Percentiles rank a stretch among this genome's conserved stretches.
phyloP scores from a whole-genome alignment of 2,329 filamentous ascomycete genomes.

The Pezizomycotina sp. region DNA sequence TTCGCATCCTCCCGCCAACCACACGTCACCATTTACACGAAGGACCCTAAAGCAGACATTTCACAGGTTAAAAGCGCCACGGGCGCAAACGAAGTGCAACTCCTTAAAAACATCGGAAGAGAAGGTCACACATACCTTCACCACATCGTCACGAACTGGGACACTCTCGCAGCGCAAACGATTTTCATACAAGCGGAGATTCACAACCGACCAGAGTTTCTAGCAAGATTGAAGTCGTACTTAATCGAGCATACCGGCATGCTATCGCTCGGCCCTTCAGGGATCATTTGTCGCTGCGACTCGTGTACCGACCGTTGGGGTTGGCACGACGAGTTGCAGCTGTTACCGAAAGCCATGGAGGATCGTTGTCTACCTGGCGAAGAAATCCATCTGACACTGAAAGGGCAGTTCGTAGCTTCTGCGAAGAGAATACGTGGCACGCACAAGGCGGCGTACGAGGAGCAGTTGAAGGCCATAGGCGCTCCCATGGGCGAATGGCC shows the following conservation, averaged over 20 bases:
- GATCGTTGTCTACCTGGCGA: conserved; percentile 26
- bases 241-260: conserved; percentile 32
- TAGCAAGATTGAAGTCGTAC: conserved; percentile 30
- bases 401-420: conserved; percentile 35
- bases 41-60: conserved; percentile 16
- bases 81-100: conserved; percentile 20
- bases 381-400: conserved; percentile 31
- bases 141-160: conserved; percentile 33
- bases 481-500: conserved; percentile 12
- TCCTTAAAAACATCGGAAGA: conserved; percentile 31
- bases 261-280: conserved; percentile 31
- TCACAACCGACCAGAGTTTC: conserved; percentile 30
- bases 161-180: conserved; percentile 33
- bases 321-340: conserved; percentile 30
- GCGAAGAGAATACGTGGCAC: conserved; percentile 31
- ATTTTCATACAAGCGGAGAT: conserved; percentile 35
- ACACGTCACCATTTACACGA: conserved; percentile 22
- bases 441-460: conserved; percentile 28
- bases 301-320: conserved; percentile 31
- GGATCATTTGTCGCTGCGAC: conserved; percentile 29
- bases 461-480: conserved; percentile 24
- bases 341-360: conserved; percentile 30
- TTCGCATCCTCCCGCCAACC: conserved; percentile 13
- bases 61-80: conserved; percentile 6
- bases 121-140: conserved; percentile 34